A percentile compares a stretch with the other conserved stretches of the same genome.
phyloP scores from a whole-genome alignment of 2,329 filamentous ascomycete genomes.

The Phoma sp. region DNA sequence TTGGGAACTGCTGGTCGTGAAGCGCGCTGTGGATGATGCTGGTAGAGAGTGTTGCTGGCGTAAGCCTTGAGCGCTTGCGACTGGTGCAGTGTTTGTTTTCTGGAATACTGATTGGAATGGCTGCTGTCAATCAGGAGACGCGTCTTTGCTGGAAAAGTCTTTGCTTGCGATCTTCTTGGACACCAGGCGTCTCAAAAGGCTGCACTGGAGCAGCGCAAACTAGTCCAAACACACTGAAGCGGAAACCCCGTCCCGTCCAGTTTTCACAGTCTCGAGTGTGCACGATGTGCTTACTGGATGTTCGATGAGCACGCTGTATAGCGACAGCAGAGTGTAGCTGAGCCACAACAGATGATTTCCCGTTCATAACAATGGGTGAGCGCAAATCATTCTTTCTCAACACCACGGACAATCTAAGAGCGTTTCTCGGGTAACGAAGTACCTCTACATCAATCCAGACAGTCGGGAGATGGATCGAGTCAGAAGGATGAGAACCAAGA shows the following conservation, averaged over 20 bases:
- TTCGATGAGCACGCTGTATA: background rate
- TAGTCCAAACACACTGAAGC: too few relatives aligned
- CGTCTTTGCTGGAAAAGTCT: background rate
- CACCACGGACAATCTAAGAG: background rate
- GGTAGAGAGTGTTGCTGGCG: background rate
- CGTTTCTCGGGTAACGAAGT: background rate
- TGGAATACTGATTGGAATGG: background rate
- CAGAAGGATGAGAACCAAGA: background rate
- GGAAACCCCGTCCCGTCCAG: background rate
- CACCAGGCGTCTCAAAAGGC: background rate
- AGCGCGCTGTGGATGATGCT: background rate
- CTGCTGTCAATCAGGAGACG: background rate
- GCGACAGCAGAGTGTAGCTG: background rate
- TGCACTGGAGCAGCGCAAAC: background rate
- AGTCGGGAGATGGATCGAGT: constrained; percentile 2
- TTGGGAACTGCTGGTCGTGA: background rate
- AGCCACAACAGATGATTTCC: background rate
- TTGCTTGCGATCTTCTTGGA: background rate
- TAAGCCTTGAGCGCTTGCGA: background rate
- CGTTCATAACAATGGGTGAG: background rate
- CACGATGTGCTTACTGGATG: background rate
- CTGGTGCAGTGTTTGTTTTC: background rate
- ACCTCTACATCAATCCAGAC: constrained; percentile 1
- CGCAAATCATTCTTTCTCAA: background rate
- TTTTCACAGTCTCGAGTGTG: background rate